A percentile compares a stretch with the other conserved stretches of the same genome.
phyloP scores from a whole-genome alignment of 75 land plant species.

The Cupressus sempervirens region DNA sequence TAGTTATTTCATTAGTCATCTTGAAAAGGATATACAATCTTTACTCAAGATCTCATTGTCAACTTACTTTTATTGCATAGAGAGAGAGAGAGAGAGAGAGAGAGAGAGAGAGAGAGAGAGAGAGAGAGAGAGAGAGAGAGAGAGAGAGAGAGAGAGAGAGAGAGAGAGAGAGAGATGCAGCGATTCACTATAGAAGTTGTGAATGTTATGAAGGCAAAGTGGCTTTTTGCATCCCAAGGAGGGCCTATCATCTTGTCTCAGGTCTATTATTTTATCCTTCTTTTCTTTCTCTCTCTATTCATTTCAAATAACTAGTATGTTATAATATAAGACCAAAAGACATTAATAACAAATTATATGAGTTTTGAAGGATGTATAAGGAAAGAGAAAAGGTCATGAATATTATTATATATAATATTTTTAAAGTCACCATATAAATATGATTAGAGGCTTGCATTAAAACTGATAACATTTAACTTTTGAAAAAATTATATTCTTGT shows the following conservation, averaged over 20 bases:
- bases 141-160: too few relatives aligned
- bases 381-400: neutral
- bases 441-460: neutral
- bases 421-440: neutral
- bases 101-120: too few relatives aligned
- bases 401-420: neutral
- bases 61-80: slow-evolving; percentile 23
- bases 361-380: neutral
- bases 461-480: neutral
- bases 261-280: slow-evolving; percentile 28
- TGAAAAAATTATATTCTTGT: too few relatives aligned
- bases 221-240: slow-evolving; percentile 77
- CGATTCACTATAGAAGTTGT: slow-evolving; percentile 59
- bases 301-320: neutral
- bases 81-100: too few relatives aligned
- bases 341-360: neutral
- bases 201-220: slow-evolving; percentile 61
- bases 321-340: neutral
- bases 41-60: neutral
- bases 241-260: slow-evolving; percentile 86
- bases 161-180: too few relatives aligned
- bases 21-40: neutral
- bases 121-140: too few relatives aligned
- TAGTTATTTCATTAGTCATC: neutral
- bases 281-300: neutral